Percentiles rank a stretch among this genome's conserved stretches.
These are phyloP conservation scores for Vaucheria bursata DNA, from an alignment of 352 stramenopile species.

Conservation along the genomic window DNA sequence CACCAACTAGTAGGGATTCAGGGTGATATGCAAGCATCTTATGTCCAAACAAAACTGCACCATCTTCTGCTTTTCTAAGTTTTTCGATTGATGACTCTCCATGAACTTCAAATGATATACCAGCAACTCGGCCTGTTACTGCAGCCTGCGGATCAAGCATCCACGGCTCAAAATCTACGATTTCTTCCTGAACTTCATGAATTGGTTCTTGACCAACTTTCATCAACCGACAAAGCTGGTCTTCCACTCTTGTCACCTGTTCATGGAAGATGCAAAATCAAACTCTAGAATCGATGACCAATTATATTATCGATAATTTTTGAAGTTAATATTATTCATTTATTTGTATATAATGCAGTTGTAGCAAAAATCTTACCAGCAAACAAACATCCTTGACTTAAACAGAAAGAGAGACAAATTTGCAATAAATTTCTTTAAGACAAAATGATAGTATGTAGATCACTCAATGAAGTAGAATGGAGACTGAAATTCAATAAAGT, in stretches of 20 bases:
- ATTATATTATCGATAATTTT: too few species aligned
- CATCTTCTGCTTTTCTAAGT: neutral
- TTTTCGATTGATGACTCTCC: neutral
- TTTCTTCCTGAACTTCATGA: conserved; percentile 24
- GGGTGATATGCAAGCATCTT: conserved; percentile 32
- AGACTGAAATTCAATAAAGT: too few species aligned
- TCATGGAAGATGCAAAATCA: too few species aligned
- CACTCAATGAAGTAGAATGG: too few species aligned
- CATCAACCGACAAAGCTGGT: neutral
- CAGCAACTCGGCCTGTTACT: conserved; percentile 17
- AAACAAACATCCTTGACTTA: too few species aligned
- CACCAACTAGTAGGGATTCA: conserved; percentile 21
- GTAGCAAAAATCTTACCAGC: too few species aligned
- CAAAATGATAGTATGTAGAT: too few species aligned
- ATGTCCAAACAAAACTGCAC: conserved; percentile 13
- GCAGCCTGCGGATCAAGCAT: conserved; percentile 22
- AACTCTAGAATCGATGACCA: too few species aligned
- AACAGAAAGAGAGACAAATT: too few species aligned
- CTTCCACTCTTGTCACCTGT: neutral
- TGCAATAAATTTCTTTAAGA: too few species aligned
- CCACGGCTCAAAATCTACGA: conserved; percentile 38
- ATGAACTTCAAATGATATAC: conserved; percentile 2
- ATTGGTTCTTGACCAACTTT: neutral
- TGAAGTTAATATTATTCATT: too few species aligned
- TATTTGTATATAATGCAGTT: too few species aligned